Conservation (phyloP, 495 filamentous ascomycete genomes). For the Clavariopsis aquatica region DNA sequence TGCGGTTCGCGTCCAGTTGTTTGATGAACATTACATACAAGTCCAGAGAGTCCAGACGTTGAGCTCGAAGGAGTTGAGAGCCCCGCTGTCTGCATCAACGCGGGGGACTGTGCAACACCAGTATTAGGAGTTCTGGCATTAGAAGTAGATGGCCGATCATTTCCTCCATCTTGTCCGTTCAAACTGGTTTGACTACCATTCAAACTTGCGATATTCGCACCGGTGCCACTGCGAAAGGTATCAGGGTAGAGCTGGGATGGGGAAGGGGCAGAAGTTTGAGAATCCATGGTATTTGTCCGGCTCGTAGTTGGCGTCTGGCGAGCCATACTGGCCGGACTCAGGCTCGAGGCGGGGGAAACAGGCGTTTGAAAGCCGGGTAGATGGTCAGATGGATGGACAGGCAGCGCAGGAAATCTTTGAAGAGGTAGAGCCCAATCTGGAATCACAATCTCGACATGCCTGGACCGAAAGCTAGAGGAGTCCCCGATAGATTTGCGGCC, state of each 20-base stretch:
- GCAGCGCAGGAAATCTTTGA: slow-evolving; percentile 34
- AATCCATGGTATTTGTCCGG: slow-evolving; percentile 63
- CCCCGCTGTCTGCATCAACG: slow-evolving; percentile 38
- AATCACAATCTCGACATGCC: slow-evolving; percentile 48
- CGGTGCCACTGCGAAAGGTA: slow-evolving; percentile 30
- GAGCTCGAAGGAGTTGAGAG: slow-evolving; percentile 39
- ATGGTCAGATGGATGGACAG: slow-evolving; percentile 11
- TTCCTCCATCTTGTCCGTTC: slow-evolving; percentile 51
- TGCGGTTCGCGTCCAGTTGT: slow-evolving; percentile 91
- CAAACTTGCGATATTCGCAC: slow-evolving; percentile 43
- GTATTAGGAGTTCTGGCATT: slow-evolving; percentile 32
- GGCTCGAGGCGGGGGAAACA: slow-evolving; percentile 9
- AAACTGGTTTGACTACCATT: slow-evolving; percentile 63
- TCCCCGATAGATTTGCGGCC: slow-evolving; percentile 37
- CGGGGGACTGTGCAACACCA: slow-evolving; percentile 31
- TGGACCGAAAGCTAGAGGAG: slow-evolving; percentile 31
- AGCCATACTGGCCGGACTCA: slow-evolving; percentile 42
- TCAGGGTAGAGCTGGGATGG: slow-evolving; percentile 41
- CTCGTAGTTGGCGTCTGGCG: slow-evolving; percentile 44
- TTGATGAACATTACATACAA: slow-evolving; percentile 90
- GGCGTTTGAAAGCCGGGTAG: slow-evolving; percentile 5
- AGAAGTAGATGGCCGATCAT: slow-evolving; percentile 56
- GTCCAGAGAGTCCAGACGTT: slow-evolving; percentile 67
- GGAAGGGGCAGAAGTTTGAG: slow-evolving; percentile 53
- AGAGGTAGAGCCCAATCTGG: slow-evolving; percentile 44